phyloP scores from a whole-genome alignment of 208 protist genomes.

The Leishmania major region DNA sequence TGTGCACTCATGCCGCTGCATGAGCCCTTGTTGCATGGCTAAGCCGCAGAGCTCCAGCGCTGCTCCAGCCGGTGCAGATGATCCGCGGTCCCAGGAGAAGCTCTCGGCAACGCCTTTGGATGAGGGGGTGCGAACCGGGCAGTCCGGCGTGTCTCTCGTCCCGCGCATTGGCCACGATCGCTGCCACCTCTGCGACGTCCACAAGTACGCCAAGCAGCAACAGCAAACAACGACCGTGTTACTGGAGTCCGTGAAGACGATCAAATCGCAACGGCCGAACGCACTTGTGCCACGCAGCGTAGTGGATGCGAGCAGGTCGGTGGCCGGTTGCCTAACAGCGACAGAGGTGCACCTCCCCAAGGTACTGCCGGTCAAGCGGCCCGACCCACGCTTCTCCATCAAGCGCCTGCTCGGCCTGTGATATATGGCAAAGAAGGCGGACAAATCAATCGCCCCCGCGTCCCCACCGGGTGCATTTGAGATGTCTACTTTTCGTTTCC shows the following conservation, averaged over 20 bases:
- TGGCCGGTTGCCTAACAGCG: slow-evolving; percentile 7
- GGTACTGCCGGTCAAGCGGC: neutral
- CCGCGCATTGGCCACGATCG: neutral
- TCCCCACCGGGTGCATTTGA: neutral
- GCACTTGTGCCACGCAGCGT: neutral
- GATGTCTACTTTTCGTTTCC: neutral
- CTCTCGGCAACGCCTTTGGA: neutral
- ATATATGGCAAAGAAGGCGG: neutral
- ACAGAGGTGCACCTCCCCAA: slow-evolving; percentile 21
- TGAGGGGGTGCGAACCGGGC: neutral
- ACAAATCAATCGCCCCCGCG: neutral
- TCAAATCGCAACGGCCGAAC: neutral
- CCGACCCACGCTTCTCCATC: neutral
- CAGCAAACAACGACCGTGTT: neutral
- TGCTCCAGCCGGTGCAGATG: neutral
- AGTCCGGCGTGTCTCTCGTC: neutral
- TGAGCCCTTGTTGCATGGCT: slow-evolving; percentile 6
- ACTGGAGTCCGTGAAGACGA: neutral
- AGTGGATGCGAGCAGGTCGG: neutral
- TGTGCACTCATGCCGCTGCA: slow-evolving; percentile 5
- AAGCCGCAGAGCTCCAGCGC: slow-evolving; percentile 9
- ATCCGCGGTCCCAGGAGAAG: neutral
- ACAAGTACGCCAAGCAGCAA: neutral
- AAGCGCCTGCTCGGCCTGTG: neutral
- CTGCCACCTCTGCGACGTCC: neutral